phyloP scores from a whole-genome alignment of 2,329 filamentous ascomycete species.

The Phialemoniopsis sp. region DNA sequence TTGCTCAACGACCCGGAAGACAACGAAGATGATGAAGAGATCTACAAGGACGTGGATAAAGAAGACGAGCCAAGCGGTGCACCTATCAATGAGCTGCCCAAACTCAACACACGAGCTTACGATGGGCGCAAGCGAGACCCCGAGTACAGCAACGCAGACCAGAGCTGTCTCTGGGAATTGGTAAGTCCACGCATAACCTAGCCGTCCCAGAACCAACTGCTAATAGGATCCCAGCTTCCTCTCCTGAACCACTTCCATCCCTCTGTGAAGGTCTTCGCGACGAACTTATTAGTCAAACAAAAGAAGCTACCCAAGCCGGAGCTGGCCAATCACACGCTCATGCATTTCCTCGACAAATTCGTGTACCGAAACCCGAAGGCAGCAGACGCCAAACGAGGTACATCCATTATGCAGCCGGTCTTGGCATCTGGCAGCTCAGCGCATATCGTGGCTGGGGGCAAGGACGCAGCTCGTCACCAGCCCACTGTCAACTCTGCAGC shows the following conservation, averaged over 20 bases:
- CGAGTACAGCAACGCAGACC: constrained; percentile 87
- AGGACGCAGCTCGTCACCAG: constrained; percentile 27
- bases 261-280: constrained; percentile 81
- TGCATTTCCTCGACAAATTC: constrained; percentile 95
- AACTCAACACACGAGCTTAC: constrained; percentile 42
- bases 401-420: constrained; percentile 96
- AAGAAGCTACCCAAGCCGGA: constrained; percentile 84
- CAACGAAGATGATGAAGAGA: constrained; percentile 68
- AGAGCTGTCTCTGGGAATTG: constrained; percentile 90
- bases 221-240: constrained; percentile 39
- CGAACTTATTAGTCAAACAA: constrained; percentile 63
- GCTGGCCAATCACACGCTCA: constrained; percentile 82
- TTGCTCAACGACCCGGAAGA: constrained; percentile 80
- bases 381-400: constrained; percentile 63
- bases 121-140: constrained; percentile 90
- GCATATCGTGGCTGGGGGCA: constrained; percentile 53
- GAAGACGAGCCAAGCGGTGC: constrained; percentile 48
- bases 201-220: too few relatives aligned
- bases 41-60: constrained; percentile 31
- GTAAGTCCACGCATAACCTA: constrained; percentile 36
- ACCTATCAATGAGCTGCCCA: constrained; percentile 8
- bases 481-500: constrained; percentile 71
- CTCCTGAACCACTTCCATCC: constrained; percentile 85
- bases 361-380: constrained; percentile 94
- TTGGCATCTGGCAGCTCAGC: constrained; percentile 45